Base-by-base conservation (phyloP, 2,329 filamentous ascomycete genomes). In the Aspergillus unguis region DNA sequence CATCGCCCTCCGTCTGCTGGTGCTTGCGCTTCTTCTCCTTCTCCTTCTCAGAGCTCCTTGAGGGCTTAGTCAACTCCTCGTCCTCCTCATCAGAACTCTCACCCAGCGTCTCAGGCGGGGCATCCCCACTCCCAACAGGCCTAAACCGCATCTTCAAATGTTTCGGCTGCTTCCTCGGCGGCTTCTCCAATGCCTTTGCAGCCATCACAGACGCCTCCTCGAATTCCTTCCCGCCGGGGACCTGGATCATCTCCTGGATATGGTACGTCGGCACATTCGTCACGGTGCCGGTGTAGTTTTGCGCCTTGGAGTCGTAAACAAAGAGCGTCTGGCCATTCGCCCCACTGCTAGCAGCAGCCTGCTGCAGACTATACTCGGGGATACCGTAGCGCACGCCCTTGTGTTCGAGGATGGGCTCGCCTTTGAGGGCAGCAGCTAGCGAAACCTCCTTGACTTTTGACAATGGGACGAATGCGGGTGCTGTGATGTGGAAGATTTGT, bases 401-500 rank as follows among this genome's bases (percentile, higher is more conserved):
- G 54, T 76, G 67, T 35, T 62, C 66, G 38, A 78, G 48, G 29
- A 78, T 65, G 2, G 74, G 67, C 49, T 73, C 62, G 42, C 75
- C 75, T 26, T 69, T 67, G 52, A 71, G 52, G 26, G 73, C 68
- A 43, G 70, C 71, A 40, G 71, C 65, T 40, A 76, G 62, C 10
- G 75, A 70, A 40, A 78, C 65, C 50, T 76, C 69, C 55, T 76
- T 72, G 48, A 79, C 65, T 44, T 72, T 69, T 6, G 70, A 70
- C 32, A 79, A 56, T 17, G 75, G 72, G 17, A 79, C 66, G 43
- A 65, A 71, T 3, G 71, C 64, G 2, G 77, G 77, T 1, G 74
- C 75, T 17, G 73, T 74, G 51, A 79, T 75, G 56, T 79, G 75
- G 66, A 75, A 75, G 44, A 79, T 59, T 61, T 78, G 72, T 59